Evolutionary conservation across 2,329 filamentous ascomycete genomes (phyloP).

Genomic region (Botryotinia globosa): DNA sequence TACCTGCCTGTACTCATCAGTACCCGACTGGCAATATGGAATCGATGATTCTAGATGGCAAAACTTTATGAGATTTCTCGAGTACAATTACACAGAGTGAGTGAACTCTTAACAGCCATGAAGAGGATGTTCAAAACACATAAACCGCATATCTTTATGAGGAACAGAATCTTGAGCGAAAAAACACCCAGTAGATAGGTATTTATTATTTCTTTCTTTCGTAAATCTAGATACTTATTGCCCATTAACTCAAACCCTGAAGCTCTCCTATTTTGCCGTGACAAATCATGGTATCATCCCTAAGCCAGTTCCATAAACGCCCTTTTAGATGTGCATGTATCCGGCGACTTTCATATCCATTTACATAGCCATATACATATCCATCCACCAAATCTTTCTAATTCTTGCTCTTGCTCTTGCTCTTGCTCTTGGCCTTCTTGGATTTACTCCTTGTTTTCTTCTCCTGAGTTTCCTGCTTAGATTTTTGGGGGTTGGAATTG

Average conservation of each 20-base stretch:
- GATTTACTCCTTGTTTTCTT: conserved; percentile 18
- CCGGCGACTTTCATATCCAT: not conserved
- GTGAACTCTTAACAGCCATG: not conserved
- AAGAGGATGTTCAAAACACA: not conserved
- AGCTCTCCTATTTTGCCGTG: not conserved
- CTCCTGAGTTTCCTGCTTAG: conserved; percentile 5
- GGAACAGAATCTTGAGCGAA: not conserved
- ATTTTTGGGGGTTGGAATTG: not conserved
- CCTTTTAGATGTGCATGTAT: conserved; percentile 4
- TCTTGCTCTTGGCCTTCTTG: conserved; percentile 19
- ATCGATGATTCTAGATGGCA: not conserved
- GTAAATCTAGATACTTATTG: not conserved
- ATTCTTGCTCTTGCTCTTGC: conserved; percentile 20
- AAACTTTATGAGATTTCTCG: not conserved
- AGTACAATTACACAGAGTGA: not conserved
- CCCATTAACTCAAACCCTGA: not conserved
- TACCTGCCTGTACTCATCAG: too few species aligned
- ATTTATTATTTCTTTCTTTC: not conserved
- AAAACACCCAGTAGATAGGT: too few species aligned
- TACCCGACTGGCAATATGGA: accelerated
- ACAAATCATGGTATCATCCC: conserved; percentile 21
- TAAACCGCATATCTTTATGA: too few species aligned
- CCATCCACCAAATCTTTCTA: not conserved
- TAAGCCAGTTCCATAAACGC: conserved; percentile 14
- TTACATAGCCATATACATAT: not conserved